Base-by-base conservation (phyloP, 345 rosid species). In the Brassica napus region DNA sequence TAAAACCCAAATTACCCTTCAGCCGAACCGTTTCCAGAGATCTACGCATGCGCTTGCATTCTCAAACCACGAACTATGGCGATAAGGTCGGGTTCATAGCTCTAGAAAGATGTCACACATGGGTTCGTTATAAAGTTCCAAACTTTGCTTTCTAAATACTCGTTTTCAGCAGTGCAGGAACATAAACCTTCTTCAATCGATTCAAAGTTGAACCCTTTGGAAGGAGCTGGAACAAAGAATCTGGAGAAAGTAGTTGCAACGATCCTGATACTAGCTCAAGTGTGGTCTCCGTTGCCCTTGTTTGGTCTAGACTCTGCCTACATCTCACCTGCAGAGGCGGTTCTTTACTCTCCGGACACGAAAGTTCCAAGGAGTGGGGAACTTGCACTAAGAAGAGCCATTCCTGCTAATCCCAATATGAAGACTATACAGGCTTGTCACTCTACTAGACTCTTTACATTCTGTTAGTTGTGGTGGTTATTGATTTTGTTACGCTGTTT, bases 351-450 rank as follows among this genome's bases (percentile, higher is more conserved):
- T 81, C 98, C 95, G 0, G 92, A 90, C 79, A 93, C 97, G 11
- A 91, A 91, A 83, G 90, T 94, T 70, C 97, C 95, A 65, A 91
- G 97, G 86, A 92, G 94, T 4, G 97, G 98, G 73, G 97, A 92
- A 75, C 97, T 92, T 85, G 97, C 97, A 76, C 73, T 91, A n/a
- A 87, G 97, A 80, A 78, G 87, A 68, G 97, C 97, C 63, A 94
- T 94, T 81, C 97, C 97, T 2, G 97, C 98, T 35, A 92, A 94
- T 79, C 74, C 88, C 63, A 89, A 85, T 85, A 92, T 94, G 98
- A 94, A 91, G 84, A 69, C 91, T 49, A 86, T 91, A 69, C 93
- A 94, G 95, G 97, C 80, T 42, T 34, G 71, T 75, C 57, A 71
- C 34, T 69, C 1, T 61, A 34, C 44, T 49, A 49, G 6, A 21